Conservation (phyloP, 2,329 filamentous ascomycete species). For the Fusarium piperis region DNA sequence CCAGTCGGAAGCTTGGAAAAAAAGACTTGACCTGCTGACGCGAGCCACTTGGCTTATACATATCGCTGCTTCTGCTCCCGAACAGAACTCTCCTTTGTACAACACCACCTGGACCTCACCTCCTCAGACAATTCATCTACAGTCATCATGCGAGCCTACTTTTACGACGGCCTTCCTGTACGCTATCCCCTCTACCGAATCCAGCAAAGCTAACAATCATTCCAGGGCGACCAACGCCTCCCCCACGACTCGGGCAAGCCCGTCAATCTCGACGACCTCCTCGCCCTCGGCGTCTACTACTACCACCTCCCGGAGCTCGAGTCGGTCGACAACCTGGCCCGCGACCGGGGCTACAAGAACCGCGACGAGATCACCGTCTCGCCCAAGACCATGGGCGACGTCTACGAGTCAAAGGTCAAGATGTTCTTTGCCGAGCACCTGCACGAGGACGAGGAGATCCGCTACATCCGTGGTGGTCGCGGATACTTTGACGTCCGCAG, state of each 20-base stretch:
- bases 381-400: conserved; percentile 82
- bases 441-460: conserved; percentile 98
- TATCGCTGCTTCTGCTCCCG: not conserved
- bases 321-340: conserved; percentile 78
- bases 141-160: conserved; percentile 64
- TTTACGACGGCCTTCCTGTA: conserved; percentile 66
- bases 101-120: not conserved
- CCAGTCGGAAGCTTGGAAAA: conserved; percentile 17
- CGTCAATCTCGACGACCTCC: conserved; percentile 73
- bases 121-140: not conserved
- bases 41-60: not conserved
- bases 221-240: conserved; percentile 89
- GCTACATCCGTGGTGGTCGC: conserved; percentile 87
- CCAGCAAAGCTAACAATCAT: conserved; percentile 23
- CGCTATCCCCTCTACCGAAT: conserved; percentile 37
- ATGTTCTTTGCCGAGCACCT: conserved; percentile 94
- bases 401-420: conserved; percentile 94
- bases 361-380: conserved; percentile 93
- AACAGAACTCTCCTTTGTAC: not conserved
- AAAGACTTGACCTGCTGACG: conserved; percentile 16
- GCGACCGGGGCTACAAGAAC: conserved; percentile 86
- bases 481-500: conserved; percentile 95
- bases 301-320: conserved; percentile 71
- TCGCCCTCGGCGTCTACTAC: conserved; percentile 83
- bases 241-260: conserved; percentile 85